Conservation (phyloP, 495 filamentous ascomycete species). For the Penicillium cinerascens region DNA sequence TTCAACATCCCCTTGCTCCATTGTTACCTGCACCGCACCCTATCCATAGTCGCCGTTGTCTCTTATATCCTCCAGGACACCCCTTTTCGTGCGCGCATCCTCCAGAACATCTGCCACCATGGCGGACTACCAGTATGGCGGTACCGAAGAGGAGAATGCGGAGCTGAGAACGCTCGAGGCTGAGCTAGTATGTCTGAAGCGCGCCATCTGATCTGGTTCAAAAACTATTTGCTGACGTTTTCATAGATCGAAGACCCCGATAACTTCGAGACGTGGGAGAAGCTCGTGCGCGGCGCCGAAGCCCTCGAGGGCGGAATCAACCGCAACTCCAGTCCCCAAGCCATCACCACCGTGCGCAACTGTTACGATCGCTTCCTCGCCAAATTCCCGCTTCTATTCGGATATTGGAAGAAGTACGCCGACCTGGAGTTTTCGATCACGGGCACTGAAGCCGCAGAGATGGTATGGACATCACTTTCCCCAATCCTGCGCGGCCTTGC, state of each 20-base stretch:
- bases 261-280: conserved; percentile 94
- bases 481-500: not conserved
- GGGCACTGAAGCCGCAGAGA: conserved; percentile 94
- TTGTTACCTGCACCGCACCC: conserved; percentile 12
- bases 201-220: not conserved
- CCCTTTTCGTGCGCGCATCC: conserved; percentile 3
- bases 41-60: conserved; percentile 5
- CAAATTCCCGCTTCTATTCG: conserved; percentile 93
- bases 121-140: conserved; percentile 65
- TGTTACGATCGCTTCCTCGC: conserved; percentile 90
- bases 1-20: conserved; percentile 6
- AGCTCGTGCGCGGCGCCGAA: conserved; percentile 78
- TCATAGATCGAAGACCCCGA: conserved; percentile 69
- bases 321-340: conserved; percentile 92
- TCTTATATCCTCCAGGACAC: not conserved
- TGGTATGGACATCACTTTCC: conserved; percentile 54
- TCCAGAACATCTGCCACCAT: conserved; percentile 26
- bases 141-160: conserved; percentile 79
- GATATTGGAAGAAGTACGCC: conserved; percentile 99
- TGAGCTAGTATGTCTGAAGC: conserved; percentile 60
- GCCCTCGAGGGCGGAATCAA: conserved; percentile 89
- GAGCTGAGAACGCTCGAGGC: conserved; percentile 75
- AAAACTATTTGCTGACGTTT: conserved; percentile 3
- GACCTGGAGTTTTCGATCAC: conserved; percentile 96
- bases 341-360: conserved; percentile 78